Conservation (phyloP, 1,284 basidiomycete species). For the Sanghuangporus baumii region DNA sequence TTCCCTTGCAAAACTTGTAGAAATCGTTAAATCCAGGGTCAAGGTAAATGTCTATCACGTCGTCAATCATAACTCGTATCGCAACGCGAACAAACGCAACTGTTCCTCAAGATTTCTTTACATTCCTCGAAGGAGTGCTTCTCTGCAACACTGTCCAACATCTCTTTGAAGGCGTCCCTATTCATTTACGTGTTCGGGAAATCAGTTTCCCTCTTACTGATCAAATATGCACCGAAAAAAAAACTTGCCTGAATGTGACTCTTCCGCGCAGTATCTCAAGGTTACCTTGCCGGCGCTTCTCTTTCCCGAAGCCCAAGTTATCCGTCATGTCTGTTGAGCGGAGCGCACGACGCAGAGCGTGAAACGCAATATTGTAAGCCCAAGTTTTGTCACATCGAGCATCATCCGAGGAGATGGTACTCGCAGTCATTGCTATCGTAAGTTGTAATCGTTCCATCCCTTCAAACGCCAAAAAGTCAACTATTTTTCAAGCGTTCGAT, state of each 20-base stretch:
- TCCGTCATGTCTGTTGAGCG: slow-evolving; percentile 62
- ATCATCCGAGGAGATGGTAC: slow-evolving; percentile 24
- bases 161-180: slow-evolving; percentile 76
- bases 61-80: slow-evolving; percentile 8
- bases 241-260: slow-evolving; percentile 61
- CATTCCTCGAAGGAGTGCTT: slow-evolving; percentile 78
- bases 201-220: not conserved
- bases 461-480: slow-evolving; percentile 25
- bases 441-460: slow-evolving; percentile 92
- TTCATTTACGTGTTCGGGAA: not conserved
- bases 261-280: slow-evolving; percentile 61
- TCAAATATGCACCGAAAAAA: slow-evolving; percentile 1
- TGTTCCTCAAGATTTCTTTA: slow-evolving; percentile 58
- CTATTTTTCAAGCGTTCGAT: not conserved
- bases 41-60: slow-evolving; percentile 64
- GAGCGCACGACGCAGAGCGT: not conserved
- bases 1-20: slow-evolving; percentile 71
- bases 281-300: slow-evolving; percentile 67
- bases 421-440: slow-evolving; percentile 87
- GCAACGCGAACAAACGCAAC: slow-evolving; percentile 32
- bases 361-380: slow-evolving; percentile 8
- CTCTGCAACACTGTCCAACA: slow-evolving; percentile 67
- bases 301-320: slow-evolving; percentile 67
- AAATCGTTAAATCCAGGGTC: slow-evolving; percentile 88
- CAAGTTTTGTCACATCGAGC: not conserved